phyloP scores from a whole-genome alignment of 805 yeast genomes.

The Yarrowia keelungensis region DNA sequence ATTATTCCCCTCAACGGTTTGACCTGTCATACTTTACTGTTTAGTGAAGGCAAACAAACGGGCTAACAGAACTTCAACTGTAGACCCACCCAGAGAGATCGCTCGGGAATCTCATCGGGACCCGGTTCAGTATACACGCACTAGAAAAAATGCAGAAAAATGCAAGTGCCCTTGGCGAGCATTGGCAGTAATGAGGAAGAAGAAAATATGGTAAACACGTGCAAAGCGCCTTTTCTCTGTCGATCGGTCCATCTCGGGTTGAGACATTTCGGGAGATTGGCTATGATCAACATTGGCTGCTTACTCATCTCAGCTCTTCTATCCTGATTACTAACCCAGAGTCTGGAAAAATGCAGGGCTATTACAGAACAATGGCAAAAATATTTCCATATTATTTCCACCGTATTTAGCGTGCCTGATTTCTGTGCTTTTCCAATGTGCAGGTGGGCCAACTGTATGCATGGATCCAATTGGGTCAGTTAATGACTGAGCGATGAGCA shows the following conservation, averaged over 20 bases:
- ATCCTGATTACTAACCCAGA: background rate
- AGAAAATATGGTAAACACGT: background rate
- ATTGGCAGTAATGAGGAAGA: too few relatives aligned
- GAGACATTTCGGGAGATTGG: constrained; percentile 4
- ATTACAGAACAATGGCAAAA: constrained; percentile 2
- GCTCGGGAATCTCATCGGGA: too few relatives aligned
- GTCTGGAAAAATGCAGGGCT: background rate
- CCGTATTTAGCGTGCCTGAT: constrained; percentile 1
- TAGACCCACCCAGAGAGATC: too few relatives aligned
- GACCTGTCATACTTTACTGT: too few relatives aligned
- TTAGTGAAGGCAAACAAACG: too few relatives aligned
- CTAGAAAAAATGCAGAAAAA: too few relatives aligned
- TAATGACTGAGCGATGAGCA: background rate
- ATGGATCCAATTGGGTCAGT: background rate
- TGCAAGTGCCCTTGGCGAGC: too few relatives aligned
- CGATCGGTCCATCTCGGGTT: background rate
- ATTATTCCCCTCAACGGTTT: background rate
- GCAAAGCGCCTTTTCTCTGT: background rate
- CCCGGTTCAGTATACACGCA: too few relatives aligned
- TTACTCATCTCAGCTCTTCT: too few relatives aligned
- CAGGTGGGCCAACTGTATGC: constrained; percentile 2
- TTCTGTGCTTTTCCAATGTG: background rate
- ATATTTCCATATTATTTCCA: constrained; percentile 8
- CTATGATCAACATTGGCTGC: background rate
- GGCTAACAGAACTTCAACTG: too few relatives aligned